These are phyloP conservation scores for Zygotorulaspora chibaensis DNA, from an alignment of 805 yeast species.

Conservation along the genomic window DNA sequence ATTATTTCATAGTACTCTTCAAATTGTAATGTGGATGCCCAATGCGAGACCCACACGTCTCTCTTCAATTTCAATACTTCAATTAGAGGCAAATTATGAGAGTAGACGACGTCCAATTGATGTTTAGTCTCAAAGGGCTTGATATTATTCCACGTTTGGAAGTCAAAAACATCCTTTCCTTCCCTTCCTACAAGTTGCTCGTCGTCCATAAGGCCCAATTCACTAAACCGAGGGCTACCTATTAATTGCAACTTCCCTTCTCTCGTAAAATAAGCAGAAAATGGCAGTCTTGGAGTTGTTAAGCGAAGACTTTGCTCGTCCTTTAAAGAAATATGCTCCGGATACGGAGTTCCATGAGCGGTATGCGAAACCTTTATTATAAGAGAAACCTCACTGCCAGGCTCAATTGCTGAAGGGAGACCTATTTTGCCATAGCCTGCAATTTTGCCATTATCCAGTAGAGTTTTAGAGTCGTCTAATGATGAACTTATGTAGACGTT, in stretches of 20 bases:
- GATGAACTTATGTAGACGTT: conserved; percentile 27
- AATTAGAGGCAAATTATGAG: conserved; percentile 61
- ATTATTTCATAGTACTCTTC: conserved; percentile 83
- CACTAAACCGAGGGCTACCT: conserved; percentile 26
- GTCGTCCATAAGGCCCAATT: conserved; percentile 19
- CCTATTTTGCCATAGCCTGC: conserved; percentile 44
- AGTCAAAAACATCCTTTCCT: conserved; percentile 42
- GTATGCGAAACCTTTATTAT: conserved; percentile 47
- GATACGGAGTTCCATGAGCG: conserved; percentile 53
- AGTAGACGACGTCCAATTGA: conserved; percentile 56
- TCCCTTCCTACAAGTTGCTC: conserved; percentile 37
- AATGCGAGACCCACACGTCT: conserved; percentile 84
- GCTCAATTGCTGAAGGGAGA: conserved; percentile 64
- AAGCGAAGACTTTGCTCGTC: conserved; percentile 59
- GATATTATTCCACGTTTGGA: conserved; percentile 50
- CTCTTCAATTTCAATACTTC: conserved; percentile 59
- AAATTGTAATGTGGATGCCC: conserved; percentile 65
- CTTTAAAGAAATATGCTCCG: conserved; percentile 54
- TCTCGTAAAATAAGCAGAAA: conserved; percentile 59
- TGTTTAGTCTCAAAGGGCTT: conserved; percentile 42
- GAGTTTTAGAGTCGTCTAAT: conserved; percentile 23
- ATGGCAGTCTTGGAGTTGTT: conserved; percentile 50
- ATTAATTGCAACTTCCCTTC: conserved; percentile 43
- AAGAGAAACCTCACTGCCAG: conserved; percentile 51
- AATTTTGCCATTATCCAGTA: conserved; percentile 24